These are phyloP conservation scores for Pyrus bretschneideri DNA, from an alignment of 306 rosid species.

Conservation along the genomic window DNA sequence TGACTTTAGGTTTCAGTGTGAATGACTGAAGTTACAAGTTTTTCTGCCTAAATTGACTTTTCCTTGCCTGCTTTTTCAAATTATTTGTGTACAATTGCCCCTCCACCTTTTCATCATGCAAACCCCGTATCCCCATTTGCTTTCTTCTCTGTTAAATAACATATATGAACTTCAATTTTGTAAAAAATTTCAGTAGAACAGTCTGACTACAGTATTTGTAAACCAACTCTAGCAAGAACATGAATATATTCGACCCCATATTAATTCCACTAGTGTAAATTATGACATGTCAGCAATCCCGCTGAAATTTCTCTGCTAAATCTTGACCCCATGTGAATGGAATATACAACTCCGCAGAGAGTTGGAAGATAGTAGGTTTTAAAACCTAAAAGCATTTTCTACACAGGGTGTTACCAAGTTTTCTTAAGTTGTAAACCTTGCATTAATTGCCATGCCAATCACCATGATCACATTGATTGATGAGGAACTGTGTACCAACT, in stretches of 20 bases:
- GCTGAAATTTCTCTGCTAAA: no score
- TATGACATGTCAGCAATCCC: neutral
- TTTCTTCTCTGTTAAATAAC: neutral
- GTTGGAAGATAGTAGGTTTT: neutral
- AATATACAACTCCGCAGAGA: neutral
- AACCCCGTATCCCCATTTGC: neutral
- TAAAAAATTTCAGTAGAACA: no score
- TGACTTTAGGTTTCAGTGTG: constrained; percentile 3
- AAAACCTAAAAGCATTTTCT: neutral
- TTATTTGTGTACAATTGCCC: neutral
- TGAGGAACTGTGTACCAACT: neutral
- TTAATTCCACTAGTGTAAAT: no score
- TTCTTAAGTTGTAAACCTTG: neutral
- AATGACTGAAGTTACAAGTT: constrained; percentile 11
- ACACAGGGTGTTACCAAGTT: neutral
- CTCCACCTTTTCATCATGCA: neutral
- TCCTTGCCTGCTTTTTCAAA: constrained; percentile 2
- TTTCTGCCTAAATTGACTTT: constrained; percentile 2
- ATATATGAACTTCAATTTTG: neutral
- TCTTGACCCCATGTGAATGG: neutral
- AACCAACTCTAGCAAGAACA: accelerated
- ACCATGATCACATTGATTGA: neutral
- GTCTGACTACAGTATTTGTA: no score
- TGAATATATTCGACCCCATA: neutral
- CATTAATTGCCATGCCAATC: neutral